A percentile compares a stretch with the other conserved stretches of the same genome.
Conservation (phyloP, 352 stramenopile species). For the Phytophthora palmivora region DNA sequence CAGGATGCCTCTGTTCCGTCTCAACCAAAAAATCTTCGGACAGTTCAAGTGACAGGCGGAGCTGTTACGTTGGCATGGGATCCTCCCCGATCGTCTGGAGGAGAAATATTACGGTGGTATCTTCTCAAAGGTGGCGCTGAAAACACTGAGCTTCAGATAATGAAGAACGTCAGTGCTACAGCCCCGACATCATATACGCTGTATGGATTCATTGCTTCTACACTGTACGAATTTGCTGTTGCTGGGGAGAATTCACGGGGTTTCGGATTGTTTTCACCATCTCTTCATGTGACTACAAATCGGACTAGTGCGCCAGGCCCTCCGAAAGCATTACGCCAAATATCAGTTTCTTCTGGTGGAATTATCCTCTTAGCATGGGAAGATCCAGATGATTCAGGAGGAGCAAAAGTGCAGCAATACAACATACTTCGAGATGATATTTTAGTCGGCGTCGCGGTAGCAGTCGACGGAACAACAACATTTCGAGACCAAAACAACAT, state of each 20-base stretch:
- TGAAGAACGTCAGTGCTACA: constrained; percentile 28
- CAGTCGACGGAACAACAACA: neutral
- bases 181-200: constrained; percentile 21
- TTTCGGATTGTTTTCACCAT: constrained; percentile 41
- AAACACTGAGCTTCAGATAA: neutral
- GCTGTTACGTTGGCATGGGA: constrained; percentile 57
- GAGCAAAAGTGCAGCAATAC: constrained; percentile 47
- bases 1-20: constrained; percentile 45
- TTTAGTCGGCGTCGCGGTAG: constrained; percentile 11
- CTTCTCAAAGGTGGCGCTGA: constrained; percentile 24
- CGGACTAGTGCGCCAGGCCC: constrained; percentile 34
- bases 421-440: constrained; percentile 45
- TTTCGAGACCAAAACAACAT: constrained; percentile 45
- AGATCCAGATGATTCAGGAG: constrained; percentile 45
- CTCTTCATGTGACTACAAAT: constrained; percentile 39
- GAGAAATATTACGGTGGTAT: constrained; percentile 38
- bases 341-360: constrained; percentile 45
- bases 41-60: constrained; percentile 42
- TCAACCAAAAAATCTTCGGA: constrained; percentile 47
- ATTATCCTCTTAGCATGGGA: constrained; percentile 51
- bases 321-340: constrained; percentile 43
- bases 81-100: constrained; percentile 46
- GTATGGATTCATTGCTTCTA: constrained; percentile 35
- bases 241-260: constrained; percentile 49
- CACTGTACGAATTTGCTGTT: constrained; percentile 45